phyloP scores from a whole-genome alignment of 2,329 filamentous ascomycete species.

The Phyllosticta capitalensis region DNA sequence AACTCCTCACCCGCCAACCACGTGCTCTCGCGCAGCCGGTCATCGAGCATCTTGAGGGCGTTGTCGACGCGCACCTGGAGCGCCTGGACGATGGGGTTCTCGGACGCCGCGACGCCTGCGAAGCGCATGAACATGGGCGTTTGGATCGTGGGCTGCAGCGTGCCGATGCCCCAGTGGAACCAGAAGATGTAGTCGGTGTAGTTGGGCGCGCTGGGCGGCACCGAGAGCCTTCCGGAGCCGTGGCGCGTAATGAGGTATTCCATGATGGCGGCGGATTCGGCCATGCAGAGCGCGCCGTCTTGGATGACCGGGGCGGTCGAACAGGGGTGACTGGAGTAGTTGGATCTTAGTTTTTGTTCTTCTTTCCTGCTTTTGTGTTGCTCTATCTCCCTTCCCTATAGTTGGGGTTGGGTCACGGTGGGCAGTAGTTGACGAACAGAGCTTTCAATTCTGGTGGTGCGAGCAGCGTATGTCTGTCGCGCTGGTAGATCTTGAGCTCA shows the following conservation, averaged over 20 bases:
- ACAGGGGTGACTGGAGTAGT: slow-evolving; percentile 36
- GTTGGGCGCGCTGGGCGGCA: slow-evolving; percentile 36
- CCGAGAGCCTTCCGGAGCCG: slow-evolving; percentile 36
- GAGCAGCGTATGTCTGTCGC: slow-evolving; percentile 29
- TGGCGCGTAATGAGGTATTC: slow-evolving; percentile 51
- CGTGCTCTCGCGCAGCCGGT: slow-evolving; percentile 33
- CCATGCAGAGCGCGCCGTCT: slow-evolving; percentile 45
- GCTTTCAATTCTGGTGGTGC: slow-evolving; percentile 20
- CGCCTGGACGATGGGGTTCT: slow-evolving; percentile 18
- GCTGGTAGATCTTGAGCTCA: slow-evolving; percentile 37
- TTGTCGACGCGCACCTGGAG: slow-evolving; percentile 25
- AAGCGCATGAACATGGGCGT: slow-evolving; percentile 20
- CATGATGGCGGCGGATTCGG: slow-evolving; percentile 50
- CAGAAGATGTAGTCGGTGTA: slow-evolving; percentile 57
- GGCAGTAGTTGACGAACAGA: slow-evolving; percentile 15
- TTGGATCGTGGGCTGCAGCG: slow-evolving; percentile 30
- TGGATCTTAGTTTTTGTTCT: slow-evolving; percentile 6
- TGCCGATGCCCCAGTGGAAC: slow-evolving; percentile 47
- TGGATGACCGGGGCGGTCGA: slow-evolving; percentile 53
- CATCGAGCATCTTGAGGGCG: slow-evolving; percentile 40
- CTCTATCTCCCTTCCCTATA: too few relatives aligned
- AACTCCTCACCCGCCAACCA: slow-evolving; percentile 55
- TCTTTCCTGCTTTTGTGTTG: not conserved
- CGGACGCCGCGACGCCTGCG: slow-evolving; percentile 18
- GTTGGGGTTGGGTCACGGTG: too few relatives aligned